These are phyloP conservation scores for Pythium rhizo-oryzae DNA, from an alignment of 352 stramenopile genomes.

Conservation along the genomic window DNA sequence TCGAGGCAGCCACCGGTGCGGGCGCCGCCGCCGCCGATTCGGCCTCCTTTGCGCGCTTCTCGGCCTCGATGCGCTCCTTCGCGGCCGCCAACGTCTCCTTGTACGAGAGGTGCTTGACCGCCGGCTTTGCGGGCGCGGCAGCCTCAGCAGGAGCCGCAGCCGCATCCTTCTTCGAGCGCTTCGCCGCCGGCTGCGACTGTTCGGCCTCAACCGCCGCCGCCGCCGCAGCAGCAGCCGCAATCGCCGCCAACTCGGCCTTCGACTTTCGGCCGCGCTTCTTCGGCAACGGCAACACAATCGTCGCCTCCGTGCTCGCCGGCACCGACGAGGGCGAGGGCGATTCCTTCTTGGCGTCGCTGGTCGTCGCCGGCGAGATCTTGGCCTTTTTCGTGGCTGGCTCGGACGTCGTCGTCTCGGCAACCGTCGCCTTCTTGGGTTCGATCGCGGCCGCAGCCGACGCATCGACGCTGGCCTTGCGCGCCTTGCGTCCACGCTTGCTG, in stretches of 20 bases:
- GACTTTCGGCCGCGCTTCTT: slow-evolving; percentile 26
- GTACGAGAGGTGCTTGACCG: slow-evolving; percentile 27
- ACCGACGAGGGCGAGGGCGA: neutral
- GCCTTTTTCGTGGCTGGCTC: slow-evolving; percentile 37
- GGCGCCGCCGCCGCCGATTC: neutral
- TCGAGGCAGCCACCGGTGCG: neutral
- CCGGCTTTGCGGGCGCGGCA: neutral
- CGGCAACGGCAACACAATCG: neutral
- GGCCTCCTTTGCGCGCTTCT: slow-evolving; percentile 28
- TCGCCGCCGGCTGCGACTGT: slow-evolving; percentile 34
- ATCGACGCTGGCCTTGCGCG: slow-evolving; percentile 18
- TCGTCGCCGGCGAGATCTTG: slow-evolving; percentile 11
- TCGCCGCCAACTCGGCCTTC: neutral
- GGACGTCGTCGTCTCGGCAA: slow-evolving; percentile 6
- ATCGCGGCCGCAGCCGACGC: slow-evolving; percentile 11
- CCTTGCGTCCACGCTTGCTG: slow-evolving; percentile 26
- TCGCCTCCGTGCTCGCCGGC: neutral
- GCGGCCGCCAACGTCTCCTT: slow-evolving; percentile 45
- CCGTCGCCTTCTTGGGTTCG: too few species aligned
- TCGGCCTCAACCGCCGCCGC: slow-evolving; percentile 32
- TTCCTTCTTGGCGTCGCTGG: slow-evolving; percentile 20
- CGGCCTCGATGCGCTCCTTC: slow-evolving; percentile 39
- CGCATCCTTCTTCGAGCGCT: slow-evolving; percentile 47
- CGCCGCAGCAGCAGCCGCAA: slow-evolving; percentile 7
- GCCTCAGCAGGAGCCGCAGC: neutral